Evolutionary conservation across 331 rosid genomes (phyloP), one percentile per base, ranked within the genome.

Genomic region (Saraca asoca): DNA sequence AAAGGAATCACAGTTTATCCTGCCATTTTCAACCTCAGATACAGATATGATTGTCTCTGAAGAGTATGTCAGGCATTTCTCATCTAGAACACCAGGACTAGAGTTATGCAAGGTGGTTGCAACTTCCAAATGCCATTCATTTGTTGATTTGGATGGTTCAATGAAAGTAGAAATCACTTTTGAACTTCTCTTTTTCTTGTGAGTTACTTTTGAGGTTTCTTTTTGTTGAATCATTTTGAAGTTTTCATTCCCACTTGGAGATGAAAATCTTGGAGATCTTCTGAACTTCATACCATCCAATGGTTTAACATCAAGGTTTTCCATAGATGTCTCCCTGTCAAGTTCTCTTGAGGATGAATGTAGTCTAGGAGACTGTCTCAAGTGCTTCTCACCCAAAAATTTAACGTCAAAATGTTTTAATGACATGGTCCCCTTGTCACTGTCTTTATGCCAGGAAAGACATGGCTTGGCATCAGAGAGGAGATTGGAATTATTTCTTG

Each of bases 181-280:
- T 38, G 14, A 14, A 15, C 37, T 46, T 49, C 58, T 62, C 10
- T 55, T 55, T 49, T 63, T 76, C 51, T 24, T 59, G 34, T 66
- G 55, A 62, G 56, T 53, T 68, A 10, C 29, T 43, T 16, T 63
- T 48, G 76, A 35, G 19, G 15, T 73, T 48, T 19, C 55, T 58
- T 67, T 73, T 46, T 44, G 50, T 39, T 54, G 72, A 57, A n/a
- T 12, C 18, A 5, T 15, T 35, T 56, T 62, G 15, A 13, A 9
- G 62, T 63, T 70, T 48, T 66, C 67, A 43, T 61, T 59, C 17
- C 16, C 75, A 12, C 57, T 58, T 31, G 80, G 74, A 74, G 82
- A 61, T 19, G 72, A 64, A 60, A 66, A 61, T 75, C 82, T 81
- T 33, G 80, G 79, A 63, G 85, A 80, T 78, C 78, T 79, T 67